Evolutionary conservation across 2,329 filamentous ascomycete species (phyloP).

Genomic region (Plectosphaerella cucumerina): DNA sequence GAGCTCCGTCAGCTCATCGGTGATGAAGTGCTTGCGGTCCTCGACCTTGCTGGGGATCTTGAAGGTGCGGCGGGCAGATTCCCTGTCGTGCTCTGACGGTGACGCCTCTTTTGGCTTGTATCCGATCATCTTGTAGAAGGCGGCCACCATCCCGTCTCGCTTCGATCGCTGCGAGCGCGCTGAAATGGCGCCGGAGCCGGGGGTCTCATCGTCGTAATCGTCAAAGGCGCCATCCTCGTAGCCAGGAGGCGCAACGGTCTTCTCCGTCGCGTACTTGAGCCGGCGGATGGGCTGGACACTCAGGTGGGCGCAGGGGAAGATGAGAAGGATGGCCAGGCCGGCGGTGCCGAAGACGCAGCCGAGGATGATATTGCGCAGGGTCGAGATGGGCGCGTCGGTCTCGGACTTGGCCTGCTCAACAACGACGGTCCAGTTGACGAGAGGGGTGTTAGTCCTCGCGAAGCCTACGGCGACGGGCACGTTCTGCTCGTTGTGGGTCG

Average conservation of each 20-base stretch:
- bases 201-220: conserved; percentile 41
- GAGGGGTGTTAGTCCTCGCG: conserved; percentile 59
- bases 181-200: conserved; percentile 33
- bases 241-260: conserved; percentile 64
- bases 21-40: conserved; percentile 68
- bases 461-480: conserved; percentile 73
- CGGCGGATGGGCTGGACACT: conserved; percentile 76
- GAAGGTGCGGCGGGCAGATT: conserved; percentile 54
- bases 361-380: conserved; percentile 74
- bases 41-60: conserved; percentile 82
- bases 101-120: conserved; percentile 15
- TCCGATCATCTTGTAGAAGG: conserved; percentile 11
- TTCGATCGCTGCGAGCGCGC: conserved; percentile 37
- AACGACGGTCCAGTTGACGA: conserved; percentile 80
- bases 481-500: conserved; percentile 69
- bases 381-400: conserved; percentile 70
- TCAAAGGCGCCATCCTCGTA: conserved; percentile 43
- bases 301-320: conserved; percentile 76
- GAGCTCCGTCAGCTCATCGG: conserved; percentile 81
- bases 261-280: conserved; percentile 70
- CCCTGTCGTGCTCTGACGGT: conserved; percentile 27
- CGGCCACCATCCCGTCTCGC: conserved; percentile 14
- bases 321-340: conserved; percentile 65
- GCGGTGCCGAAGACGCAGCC: conserved; percentile 82
- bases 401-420: conserved; percentile 73